These are phyloP conservation scores for Eragrostis tef DNA, from an alignment of 202 grass and related monocot genomes.

Conservation along the genomic window DNA sequence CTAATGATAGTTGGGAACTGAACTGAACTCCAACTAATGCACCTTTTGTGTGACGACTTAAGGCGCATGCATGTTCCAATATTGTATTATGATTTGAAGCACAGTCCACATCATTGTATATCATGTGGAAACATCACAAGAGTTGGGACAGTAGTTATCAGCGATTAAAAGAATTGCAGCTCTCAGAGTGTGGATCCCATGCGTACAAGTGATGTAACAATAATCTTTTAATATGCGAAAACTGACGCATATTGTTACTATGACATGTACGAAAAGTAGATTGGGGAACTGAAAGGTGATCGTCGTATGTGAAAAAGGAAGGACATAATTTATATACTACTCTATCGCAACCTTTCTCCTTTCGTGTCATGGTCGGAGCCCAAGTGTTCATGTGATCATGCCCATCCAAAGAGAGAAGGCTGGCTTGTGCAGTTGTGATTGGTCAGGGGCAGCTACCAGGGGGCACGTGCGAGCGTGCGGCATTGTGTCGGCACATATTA, in stretches of 20 bases:
- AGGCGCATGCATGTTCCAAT: too few relatives aligned
- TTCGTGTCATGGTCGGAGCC: constrained; percentile 27
- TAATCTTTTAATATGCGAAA: not conserved
- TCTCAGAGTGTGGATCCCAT: constrained; percentile 4
- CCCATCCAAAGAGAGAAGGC: constrained; percentile 6
- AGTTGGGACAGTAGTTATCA: constrained; percentile 8
- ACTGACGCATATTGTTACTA: not conserved
- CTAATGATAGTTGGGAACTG: too few relatives aligned
- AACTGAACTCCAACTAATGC: too few relatives aligned
- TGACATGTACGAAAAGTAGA: constrained; percentile 8
- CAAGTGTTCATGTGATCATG: constrained; percentile 35
- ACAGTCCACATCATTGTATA: constrained; percentile 18
- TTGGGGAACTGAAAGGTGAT: constrained; percentile 1
- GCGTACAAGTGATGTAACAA: not conserved
- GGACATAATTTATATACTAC: not conserved
- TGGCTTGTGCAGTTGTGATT: constrained; percentile 32
- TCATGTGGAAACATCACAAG: constrained; percentile 5
- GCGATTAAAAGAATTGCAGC: not conserved
- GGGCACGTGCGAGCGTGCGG: constrained; percentile 34
- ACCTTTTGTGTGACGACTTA: too few relatives aligned
- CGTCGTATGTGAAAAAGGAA: constrained; percentile 24
- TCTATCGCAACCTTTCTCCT: not conserved
- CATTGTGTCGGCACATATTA: constrained; percentile 52
- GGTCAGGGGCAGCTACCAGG: constrained; percentile 20
- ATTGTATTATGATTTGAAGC: not conserved